Evolutionary conservation across 768 basidiomycete genomes (phyloP), one percentile per base, ranked within the genome.

Genomic region (Serendipita sp.): DNA sequence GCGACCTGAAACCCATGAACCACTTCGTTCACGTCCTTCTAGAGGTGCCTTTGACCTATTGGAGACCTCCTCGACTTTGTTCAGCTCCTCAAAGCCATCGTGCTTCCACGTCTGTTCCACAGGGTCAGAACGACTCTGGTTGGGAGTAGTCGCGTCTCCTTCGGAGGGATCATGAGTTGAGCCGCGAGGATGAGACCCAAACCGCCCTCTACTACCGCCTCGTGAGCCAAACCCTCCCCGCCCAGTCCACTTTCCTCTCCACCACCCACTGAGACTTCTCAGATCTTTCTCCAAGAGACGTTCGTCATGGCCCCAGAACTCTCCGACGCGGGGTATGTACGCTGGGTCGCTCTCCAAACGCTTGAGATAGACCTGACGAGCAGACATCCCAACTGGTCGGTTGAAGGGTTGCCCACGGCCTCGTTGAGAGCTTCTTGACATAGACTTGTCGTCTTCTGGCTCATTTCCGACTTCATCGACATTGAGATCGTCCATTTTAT

Each of bases 221-320:
- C 84, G 73, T n/a, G 83, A 82, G 62, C 67, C 68, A 61, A 75
- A 75, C 1, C 72, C 70, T 9, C 78, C 83, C 51, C 84, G 72
- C 11, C 82, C 81, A 20, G 86, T 80, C 84, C 87, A 84, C 65
- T 81, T 79, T 43, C 84, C 87, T 63, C 88, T 78, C 90, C 90
- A 92, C 90, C 89, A 92, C 0, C 82, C 83, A 73, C 88, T 90
- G 48, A 93, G 73, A 69, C 84, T 86, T 43, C 90, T 81, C 43
- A 90, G 72, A 65, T 88, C 83, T 71, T 88, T 88, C 72, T 89
- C 86, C 70, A 90, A 75, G 62, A 92, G 75, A 51, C 93, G 84
- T 71, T 95, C 92, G 71, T 96, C 93, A 70, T 96, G 93, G 3
- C 88, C 85, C 91, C 90, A 96, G 70, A 96, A 96, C 65, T 85